Conservation (phyloP, 306 rosid genomes). For the Hippophae gyantsensis region DNA sequence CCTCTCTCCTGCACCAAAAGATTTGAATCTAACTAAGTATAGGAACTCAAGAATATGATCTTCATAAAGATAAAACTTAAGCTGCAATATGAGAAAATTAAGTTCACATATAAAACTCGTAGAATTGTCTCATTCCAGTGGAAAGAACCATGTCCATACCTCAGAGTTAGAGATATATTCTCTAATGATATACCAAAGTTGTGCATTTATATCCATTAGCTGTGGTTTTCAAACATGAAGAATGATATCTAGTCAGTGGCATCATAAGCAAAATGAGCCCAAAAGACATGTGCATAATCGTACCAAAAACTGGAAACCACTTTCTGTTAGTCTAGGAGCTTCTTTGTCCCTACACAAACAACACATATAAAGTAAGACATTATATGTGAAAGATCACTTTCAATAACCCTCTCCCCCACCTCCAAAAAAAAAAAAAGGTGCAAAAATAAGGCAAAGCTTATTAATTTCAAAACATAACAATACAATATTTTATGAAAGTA, state of each 20-base stretch:
- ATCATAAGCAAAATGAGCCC: constrained; percentile 17
- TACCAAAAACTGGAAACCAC: constrained; percentile 99
- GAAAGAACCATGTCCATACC: constrained; percentile 32
- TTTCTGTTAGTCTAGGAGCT: constrained; percentile 77
- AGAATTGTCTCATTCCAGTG: background rate
- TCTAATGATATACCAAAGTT: constrained; percentile 94
- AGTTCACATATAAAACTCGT: background rate
- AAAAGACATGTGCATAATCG: constrained; percentile 26
- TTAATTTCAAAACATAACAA: too few species aligned
- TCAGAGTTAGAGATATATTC: constrained; percentile 92
- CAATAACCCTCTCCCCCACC: background rate
- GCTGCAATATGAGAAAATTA: background rate
- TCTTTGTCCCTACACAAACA: constrained; percentile 62
- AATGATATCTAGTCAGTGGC: constrained; percentile 22
- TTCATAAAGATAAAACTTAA: too few species aligned
- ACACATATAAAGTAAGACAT: constrained; percentile 12
- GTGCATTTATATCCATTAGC: constrained; percentile 98
- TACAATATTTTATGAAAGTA: background rate
- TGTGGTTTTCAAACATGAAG: constrained; percentile 35
- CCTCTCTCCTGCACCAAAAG: constrained; percentile 65
- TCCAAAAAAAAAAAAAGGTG: background rate
- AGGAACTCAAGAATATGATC: constrained; percentile 8
- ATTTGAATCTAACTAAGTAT: constrained; percentile 1
- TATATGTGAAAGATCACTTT: constrained; percentile 13
- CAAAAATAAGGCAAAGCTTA: too few species aligned